Evolutionary conservation across 1,284 basidiomycete genomes (phyloP), one percentile per base, ranked within the genome.

Genomic region (Cutaneotrichosporon sp.): DNA sequence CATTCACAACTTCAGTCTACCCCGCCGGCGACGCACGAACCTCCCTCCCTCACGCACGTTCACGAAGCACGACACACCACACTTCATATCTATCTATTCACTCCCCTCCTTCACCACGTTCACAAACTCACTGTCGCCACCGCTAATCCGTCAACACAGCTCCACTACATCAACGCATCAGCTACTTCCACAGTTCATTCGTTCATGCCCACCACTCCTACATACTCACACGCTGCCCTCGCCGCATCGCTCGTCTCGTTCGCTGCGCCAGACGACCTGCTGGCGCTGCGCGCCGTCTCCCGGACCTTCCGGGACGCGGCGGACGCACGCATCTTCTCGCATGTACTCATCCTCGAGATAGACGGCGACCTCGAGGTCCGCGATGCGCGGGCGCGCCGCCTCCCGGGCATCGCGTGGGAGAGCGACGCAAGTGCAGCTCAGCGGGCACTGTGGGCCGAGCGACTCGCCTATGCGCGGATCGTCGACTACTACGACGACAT

Each of bases 401-500:
- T 49, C 26, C 47, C 52, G 3, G 52, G 52, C 10, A n/a, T 54
- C 10, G 26, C 16, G 20, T 49, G 46, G 46, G 46, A 45, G 33
- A 22, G 33, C 35, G 29, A 24, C 5, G 19, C 31, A 4, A 42
- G 29, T 16, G 24, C 27, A 5, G 35, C 16, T 3, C 39, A 49
- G 14, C 52, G 46, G 10, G 27, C n/a, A 4, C 17, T 11, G 8
- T 33, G 34, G 31, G 26, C 11, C 4, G 3, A 3, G 17, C 46
- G 35, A 1, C 42, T 49, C 1, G n/a, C n/a, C 2, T 12, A 39
- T 20, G 43, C 41, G 10, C 46, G 42, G 6, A 9, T 49, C 3
- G 39, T 54, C 24, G 52, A 54, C 37, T 54, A 48, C 42, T 44
- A 46, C 16, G 34, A 48, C 24, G 32, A 31, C 34, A 17, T 54